phyloP scores from a whole-genome alignment of 805 yeast species.

The Lachancea kluyveri region DNA sequence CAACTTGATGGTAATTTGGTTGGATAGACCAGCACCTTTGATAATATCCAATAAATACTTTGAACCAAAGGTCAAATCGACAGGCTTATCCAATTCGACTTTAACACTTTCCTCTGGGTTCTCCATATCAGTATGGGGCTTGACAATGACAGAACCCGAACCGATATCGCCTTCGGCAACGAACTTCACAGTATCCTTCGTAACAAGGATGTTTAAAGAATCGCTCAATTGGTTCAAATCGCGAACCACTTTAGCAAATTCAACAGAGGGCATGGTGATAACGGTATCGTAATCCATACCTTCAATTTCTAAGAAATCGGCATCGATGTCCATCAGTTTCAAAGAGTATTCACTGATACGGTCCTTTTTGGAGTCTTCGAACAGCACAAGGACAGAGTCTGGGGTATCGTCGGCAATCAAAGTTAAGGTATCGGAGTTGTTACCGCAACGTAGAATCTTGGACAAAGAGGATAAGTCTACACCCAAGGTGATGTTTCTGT shows the following conservation, averaged over 20 bases:
- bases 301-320: slow-evolving; percentile 88
- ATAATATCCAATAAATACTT: slow-evolving; percentile 87
- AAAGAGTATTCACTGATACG: slow-evolving; percentile 87
- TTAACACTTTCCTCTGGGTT: slow-evolving; percentile 67
- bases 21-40: slow-evolving; percentile 78
- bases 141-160: slow-evolving; percentile 76
- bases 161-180: slow-evolving; percentile 90
- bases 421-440: slow-evolving; percentile 81
- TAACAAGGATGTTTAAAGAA: slow-evolving; percentile 76
- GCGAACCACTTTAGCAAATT: slow-evolving; percentile 83
- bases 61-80: slow-evolving; percentile 83
- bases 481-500: slow-evolving; percentile 86
- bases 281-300: slow-evolving; percentile 88
- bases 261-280: slow-evolving; percentile 79
- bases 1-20: slow-evolving; percentile 73
- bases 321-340: slow-evolving; percentile 93
- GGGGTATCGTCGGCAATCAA: slow-evolving; percentile 86
- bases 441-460: slow-evolving; percentile 87
- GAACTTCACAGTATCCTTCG: slow-evolving; percentile 89
- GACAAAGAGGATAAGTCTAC: slow-evolving; percentile 81
- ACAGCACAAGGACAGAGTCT: slow-evolving; percentile 69
- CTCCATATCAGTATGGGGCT: slow-evolving; percentile 79
- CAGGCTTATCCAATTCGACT: slow-evolving; percentile 80
- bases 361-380: slow-evolving; percentile 88
- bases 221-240: slow-evolving; percentile 85